Base-by-base conservation (phyloP, 176 grass and related monocot genomes). In the Musa schizocarpa region DNA sequence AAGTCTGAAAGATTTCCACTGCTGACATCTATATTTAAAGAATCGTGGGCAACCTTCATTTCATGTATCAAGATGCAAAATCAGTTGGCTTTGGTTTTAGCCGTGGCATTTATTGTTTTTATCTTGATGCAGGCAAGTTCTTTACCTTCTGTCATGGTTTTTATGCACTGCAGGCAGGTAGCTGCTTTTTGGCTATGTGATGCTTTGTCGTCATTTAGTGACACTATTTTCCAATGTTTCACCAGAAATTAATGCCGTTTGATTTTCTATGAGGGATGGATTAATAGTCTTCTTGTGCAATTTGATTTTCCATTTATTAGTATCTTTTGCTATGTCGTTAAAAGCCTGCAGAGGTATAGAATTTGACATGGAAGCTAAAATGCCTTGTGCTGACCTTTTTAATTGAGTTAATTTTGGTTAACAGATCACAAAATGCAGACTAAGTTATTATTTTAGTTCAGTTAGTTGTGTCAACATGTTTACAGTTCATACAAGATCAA, bases 91-190 rank as follows among this genome's bases (percentile, higher is more conserved):
- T 79, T 82, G 64, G 52, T 95, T 78, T 74, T 95, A 68, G 82
- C 81, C 25, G 82, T 82, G 75, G 70, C 76, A 25, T 72, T 92
- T 72, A 73, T 92, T 66, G 78, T 77, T 67, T 17, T 99, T 55
- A 77, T 95, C 78, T 74, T 95, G 68, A 86, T 86, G 86, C 96
- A 99, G 86, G 96, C 69, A 91, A 85, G 80, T 87, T 63, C 73
- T 78, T 17, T 12, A 61, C 19, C 14, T 43, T 16, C 53, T 53
- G 74, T 78, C 34, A 11, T 65, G 13, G 13, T 57, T 68, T n/a
- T 53, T 49, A 22, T 64, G 29, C 13, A 49, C 27, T 63, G 23
- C 27, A 55, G 54, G 58, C 48, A 20, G 51, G 43, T 9, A 70
- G 27, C 7, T 51, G 17, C 9, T 70, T 50, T 70, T 70, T 1